Evolutionary conservation across 2,329 filamentous ascomycete species (phyloP), one percentile per base, ranked within the genome.

Genomic region (Clonostachys solani): DNA sequence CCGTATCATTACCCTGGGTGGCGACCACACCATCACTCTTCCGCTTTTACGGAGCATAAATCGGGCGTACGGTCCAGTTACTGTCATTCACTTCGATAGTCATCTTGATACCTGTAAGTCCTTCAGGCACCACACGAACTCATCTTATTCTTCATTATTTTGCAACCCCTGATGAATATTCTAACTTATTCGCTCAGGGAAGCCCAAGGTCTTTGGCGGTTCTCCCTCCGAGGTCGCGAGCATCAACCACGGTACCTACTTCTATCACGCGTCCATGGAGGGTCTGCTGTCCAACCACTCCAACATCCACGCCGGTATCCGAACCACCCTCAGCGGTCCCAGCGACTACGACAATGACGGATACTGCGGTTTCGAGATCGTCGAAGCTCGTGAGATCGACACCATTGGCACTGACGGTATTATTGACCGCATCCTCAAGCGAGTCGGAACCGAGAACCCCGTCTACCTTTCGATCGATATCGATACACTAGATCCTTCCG

Each of bases 161-260:
- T 10, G 1, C 9, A 10, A 29, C 3, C 1, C 9, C 9, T 29
- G 23, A 29, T 9, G 8, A 10, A 29, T 10, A 4, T 29, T 10
- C 23, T 29, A 10, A 29, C 23, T 29, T 29, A 10, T 10, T 10
- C 23, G 23, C 33, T 18, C n/a, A 58, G 89, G 88, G 88, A 82
- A 80, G 49, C 90, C 89, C 40, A 92, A 92, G 63, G 89, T 94
- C 23, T 95, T 95, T 56, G 89, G 90, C 46, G 89, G 89, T 33
- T 84, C 87, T 0, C 89, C 89, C 1, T 87, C 81, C 29, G 79
- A 91, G 50, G 80, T 84, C 37, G 89, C 89, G 17, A 77, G 77
- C 53, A 84, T 95, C 69, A 95, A 94, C 69, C 88, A 94, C 68
- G 89, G 89, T 40, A 94, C 89, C 2, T 94, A 94, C 72, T 95